A percentile compares a stretch with the other conserved stretches of the same genome.
Evolutionary conservation across 495 filamentous ascomycete genomes (phyloP).

Genomic region (Xylaria intraflava): DNA sequence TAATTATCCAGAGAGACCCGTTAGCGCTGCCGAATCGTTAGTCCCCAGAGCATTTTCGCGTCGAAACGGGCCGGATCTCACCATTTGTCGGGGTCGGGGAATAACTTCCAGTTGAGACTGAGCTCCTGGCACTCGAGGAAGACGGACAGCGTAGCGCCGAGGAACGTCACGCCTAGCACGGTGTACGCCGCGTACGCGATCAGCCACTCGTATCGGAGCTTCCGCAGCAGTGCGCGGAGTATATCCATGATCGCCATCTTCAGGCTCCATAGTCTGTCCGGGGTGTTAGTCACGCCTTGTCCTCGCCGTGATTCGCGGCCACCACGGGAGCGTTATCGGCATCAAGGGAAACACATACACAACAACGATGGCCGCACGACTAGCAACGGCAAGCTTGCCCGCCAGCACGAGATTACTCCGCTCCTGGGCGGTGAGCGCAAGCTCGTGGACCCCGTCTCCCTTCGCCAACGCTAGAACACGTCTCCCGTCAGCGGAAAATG

Average conservation of each 20-base stretch:
- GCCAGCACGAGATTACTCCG: background rate
- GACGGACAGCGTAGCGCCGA: background rate
- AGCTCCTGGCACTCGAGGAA: slow-evolving; percentile 4
- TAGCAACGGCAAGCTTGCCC: background rate
- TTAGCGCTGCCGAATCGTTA: background rate
- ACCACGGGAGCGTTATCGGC: background rate
- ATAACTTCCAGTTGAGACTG: background rate
- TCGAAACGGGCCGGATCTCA: background rate
- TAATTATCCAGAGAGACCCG: background rate
- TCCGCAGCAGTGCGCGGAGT: background rate
- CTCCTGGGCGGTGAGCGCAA: background rate
- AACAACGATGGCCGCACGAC: background rate
- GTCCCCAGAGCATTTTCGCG: background rate
- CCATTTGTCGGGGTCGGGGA: background rate
- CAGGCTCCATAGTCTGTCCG: slow-evolving; percentile 1
- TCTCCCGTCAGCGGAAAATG: background rate
- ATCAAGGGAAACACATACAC: background rate
- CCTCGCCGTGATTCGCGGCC: background rate
- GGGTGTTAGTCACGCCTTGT: background rate
- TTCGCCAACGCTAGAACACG: background rate
- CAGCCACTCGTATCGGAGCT: background rate
- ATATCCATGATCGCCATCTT: background rate
- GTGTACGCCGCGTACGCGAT: background rate
- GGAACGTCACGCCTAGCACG: background rate
- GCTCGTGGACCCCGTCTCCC: background rate